phyloP scores from a whole-genome alignment of 2,329 filamentous ascomycete genomes.

The Diaporthe batatas region DNA sequence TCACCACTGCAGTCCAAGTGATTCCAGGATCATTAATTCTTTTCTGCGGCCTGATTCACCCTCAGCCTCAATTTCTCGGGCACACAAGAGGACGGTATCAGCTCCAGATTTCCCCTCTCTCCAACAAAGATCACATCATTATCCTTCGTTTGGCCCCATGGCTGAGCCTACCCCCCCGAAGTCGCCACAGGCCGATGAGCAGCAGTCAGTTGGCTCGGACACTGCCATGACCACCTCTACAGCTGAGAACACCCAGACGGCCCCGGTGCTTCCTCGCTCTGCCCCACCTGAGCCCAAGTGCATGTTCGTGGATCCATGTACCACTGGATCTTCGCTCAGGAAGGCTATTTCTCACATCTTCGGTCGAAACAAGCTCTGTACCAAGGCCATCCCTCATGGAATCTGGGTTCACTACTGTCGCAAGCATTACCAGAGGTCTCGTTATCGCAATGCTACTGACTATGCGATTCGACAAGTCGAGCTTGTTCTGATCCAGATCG shows the following conservation, averaged over 20 bases:
- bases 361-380: slow-evolving; percentile 84
- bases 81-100: slow-evolving; percentile 64
- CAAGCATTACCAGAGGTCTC: slow-evolving; percentile 83
- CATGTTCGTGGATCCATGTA: slow-evolving; percentile 69
- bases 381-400: slow-evolving; percentile 74
- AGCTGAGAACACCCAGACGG: not conserved
- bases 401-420: slow-evolving; percentile 85
- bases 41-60: slow-evolving; percentile 44
- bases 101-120: slow-evolving; percentile 60
- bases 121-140: slow-evolving; percentile 44
- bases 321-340: slow-evolving; percentile 72
- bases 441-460: slow-evolving; percentile 75
- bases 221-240: slow-evolving; percentile 36
- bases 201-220: slow-evolving; percentile 43
- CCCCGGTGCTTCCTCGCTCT: not conserved
- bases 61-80: slow-evolving; percentile 44
- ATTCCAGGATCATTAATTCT: slow-evolving; percentile 38
- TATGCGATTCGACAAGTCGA: slow-evolving; percentile 74
- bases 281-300: slow-evolving; percentile 54
- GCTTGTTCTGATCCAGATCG: slow-evolving; percentile 73
- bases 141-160: slow-evolving; percentile 45
- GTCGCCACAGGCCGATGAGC: slow-evolving; percentile 45
- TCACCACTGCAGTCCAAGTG: slow-evolving; percentile 32
- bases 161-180: slow-evolving; percentile 48
- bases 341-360: slow-evolving; percentile 88